Conservation (phyloP, 768 basidiomycete species). For the Lyophyllum atratum region DNA sequence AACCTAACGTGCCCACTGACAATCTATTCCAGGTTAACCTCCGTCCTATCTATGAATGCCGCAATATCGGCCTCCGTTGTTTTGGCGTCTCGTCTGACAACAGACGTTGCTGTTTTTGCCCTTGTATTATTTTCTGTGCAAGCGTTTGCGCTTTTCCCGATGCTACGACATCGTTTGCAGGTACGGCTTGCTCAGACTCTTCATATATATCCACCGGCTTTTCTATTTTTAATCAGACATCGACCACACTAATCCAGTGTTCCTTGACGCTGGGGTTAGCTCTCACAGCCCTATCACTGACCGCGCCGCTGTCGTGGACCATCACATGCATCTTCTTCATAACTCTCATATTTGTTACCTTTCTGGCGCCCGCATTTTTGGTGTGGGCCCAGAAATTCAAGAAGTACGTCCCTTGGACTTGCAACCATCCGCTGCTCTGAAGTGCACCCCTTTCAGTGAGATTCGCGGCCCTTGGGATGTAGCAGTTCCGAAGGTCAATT, state of each 20-base stretch:
- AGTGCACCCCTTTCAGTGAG: conserved; percentile 51
- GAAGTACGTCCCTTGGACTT: conserved; percentile 72
- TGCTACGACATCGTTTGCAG: conserved; percentile 74
- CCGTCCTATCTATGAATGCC: conserved; percentile 87
- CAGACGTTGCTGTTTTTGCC: conserved; percentile 86
- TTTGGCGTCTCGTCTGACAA: conserved; percentile 83
- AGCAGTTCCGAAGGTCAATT: conserved; percentile 72
- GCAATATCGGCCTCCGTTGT: conserved; percentile 93
- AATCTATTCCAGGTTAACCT: conserved; percentile 59
- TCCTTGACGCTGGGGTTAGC: conserved; percentile 56
- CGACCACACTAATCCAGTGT: conserved; percentile 46
- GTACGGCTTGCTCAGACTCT: conserved; percentile 35
- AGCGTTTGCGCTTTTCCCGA: conserved; percentile 81
- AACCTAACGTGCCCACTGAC: conserved; percentile 19
- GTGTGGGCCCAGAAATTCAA: conserved; percentile 89
- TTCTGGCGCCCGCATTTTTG: conserved; percentile 71
- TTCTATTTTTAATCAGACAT: conserved; percentile 38
- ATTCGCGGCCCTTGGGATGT: conserved; percentile 92
- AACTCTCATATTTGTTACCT: conserved; percentile 58
- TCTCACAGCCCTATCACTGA: conserved; percentile 51
- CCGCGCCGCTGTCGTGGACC: conserved; percentile 53
- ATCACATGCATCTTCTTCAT: conserved; percentile 54
- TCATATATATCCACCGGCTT: not conserved
- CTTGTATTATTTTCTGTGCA: conserved; percentile 84
- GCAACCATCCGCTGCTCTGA: too few species aligned